A percentile compares a stretch with the other conserved stretches of the same genome.
phyloP scores from a whole-genome alignment of 1,139 yeast species.

The Debaryomyces psychrophilus region DNA sequence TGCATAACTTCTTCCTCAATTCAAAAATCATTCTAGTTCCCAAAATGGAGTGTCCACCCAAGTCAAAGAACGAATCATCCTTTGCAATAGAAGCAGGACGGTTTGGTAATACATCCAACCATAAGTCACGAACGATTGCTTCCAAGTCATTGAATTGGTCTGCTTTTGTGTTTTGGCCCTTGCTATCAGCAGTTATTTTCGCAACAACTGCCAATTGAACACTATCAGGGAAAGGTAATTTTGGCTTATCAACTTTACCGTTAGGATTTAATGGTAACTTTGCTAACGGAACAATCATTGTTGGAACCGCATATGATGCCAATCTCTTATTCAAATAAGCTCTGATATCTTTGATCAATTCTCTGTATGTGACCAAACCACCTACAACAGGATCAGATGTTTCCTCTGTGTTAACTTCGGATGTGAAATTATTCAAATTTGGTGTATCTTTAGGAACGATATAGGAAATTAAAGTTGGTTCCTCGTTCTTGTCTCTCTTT shows the following conservation, averaged over 20 bases:
- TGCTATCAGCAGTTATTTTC: conserved; percentile 38
- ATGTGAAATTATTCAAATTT: conserved; percentile 56
- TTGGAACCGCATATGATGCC: conserved; percentile 92
- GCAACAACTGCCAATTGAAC: conserved; percentile 79
- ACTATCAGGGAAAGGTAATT: conserved; percentile 90
- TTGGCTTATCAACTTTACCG: conserved; percentile 98
- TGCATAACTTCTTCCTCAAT: conserved; percentile 72
- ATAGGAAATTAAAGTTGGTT: conserved; percentile 86
- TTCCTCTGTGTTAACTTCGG: conserved; percentile 44
- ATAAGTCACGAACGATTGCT: conserved; percentile 69
- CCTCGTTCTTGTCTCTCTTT: conserved; percentile 90
- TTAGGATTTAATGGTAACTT: conserved; percentile 94
- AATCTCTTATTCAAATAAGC: conserved; percentile 82
- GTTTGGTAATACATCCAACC: conserved; percentile 85
- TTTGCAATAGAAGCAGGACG: conserved; percentile 77
- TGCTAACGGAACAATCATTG: conserved; percentile 83
- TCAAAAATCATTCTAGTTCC: conserved; percentile 98
- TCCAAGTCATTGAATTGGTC: conserved; percentile 64
- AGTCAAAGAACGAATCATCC: conserved; percentile 89
- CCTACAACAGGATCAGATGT: conserved; percentile 68
- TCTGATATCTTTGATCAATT: conserved; percentile 79
- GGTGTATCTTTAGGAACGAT: conserved; percentile 79
- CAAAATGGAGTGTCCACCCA: conserved; percentile 96
- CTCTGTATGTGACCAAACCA: conserved; percentile 77
- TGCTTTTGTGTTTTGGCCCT: conserved; percentile 41